phyloP scores from a whole-genome alignment of 2,329 filamentous ascomycete genomes.

The Colletotrichum limetticola region DNA sequence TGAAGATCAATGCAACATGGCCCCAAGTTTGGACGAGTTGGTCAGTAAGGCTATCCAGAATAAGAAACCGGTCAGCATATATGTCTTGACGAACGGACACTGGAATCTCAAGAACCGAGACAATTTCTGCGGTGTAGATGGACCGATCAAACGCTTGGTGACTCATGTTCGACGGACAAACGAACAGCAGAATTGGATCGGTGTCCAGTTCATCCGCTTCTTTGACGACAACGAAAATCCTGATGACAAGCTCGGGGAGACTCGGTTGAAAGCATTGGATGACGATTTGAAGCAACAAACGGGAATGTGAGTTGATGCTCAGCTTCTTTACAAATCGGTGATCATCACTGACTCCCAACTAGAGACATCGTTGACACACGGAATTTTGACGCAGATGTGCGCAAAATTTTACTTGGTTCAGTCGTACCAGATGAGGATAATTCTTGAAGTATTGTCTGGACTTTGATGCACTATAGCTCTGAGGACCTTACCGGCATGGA shows the following conservation, averaged over 20 bases:
- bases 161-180: not conserved
- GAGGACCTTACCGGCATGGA: not conserved
- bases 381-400: not conserved
- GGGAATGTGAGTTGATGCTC: not conserved
- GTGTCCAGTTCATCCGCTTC: slow-evolving; percentile 9
- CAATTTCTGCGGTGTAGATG: not conserved
- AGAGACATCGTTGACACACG: not conserved
- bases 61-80: not conserved
- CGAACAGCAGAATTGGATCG: not conserved
- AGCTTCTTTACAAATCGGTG: not conserved
- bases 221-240: not conserved
- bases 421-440: not conserved
- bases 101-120: not conserved
- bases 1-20: not conserved
- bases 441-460: not conserved
- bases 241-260: too few species aligned
- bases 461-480: not conserved
- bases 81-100: slow-evolving; percentile 5
- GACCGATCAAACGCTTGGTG: not conserved
- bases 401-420: not conserved
- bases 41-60: not conserved
- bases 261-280: not conserved
- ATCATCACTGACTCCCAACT: not conserved
- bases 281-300: not conserved
- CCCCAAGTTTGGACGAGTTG: not conserved